phyloP scores from a whole-genome alignment of 768 basidiomycete genomes.

The Phanerochaete carnosa region DNA sequence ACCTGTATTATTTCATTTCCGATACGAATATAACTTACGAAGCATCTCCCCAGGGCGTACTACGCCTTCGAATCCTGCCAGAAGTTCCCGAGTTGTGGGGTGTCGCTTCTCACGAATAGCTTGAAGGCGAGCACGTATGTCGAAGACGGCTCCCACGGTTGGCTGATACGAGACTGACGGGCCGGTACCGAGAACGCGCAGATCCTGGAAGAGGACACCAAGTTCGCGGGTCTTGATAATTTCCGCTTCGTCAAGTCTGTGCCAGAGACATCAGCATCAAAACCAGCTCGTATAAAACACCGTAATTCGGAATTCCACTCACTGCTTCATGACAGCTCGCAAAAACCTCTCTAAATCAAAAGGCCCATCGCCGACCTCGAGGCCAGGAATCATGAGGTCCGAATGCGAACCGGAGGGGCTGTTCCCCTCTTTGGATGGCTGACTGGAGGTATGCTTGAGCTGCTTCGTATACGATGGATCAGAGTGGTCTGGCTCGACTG shows the following conservation, averaged over 20 bases:
- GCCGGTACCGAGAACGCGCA: slow-evolving; percentile 59
- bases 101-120: slow-evolving; percentile 47
- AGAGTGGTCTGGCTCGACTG: slow-evolving; percentile 46
- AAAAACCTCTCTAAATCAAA: slow-evolving; percentile 30
- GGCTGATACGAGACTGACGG: slow-evolving; percentile 50
- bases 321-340: slow-evolving; percentile 21
- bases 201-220: slow-evolving; percentile 57
- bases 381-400: slow-evolving; percentile 17
- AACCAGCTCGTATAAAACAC: too few relatives aligned
- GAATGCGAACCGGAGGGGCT: slow-evolving; percentile 4
- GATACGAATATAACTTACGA: slow-evolving; percentile 31
- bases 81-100: slow-evolving; percentile 56
- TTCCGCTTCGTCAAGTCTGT: slow-evolving; percentile 45
- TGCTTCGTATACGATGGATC: slow-evolving; percentile 48
- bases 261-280: not conserved
- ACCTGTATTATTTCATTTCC: not conserved
- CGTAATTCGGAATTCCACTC: not conserved
- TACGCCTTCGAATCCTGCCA: slow-evolving; percentile 52
- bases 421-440: not conserved
- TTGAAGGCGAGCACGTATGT: slow-evolving; percentile 44
- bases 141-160: slow-evolving; percentile 62
- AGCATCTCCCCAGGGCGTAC: slow-evolving; percentile 67
- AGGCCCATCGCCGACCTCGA: slow-evolving; percentile 16
- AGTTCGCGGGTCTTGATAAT: slow-evolving; percentile 48
- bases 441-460: not conserved